Base-by-base conservation (phyloP, 164 flowering plant species). In the Aristolochia californica region DNA sequence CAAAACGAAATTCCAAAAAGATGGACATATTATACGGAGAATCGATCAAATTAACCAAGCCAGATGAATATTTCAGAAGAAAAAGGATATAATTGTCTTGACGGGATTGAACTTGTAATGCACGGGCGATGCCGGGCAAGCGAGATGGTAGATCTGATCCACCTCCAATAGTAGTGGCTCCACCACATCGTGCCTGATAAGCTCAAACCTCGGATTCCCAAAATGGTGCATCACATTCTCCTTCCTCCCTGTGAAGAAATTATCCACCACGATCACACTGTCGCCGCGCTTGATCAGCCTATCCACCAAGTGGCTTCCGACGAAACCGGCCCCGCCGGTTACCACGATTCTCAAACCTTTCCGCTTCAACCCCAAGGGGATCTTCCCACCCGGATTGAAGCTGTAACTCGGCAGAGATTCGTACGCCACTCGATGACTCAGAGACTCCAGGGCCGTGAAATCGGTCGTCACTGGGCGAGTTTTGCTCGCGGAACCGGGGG, bases 31-130 rank as follows among this genome's bases (percentile, higher is more conserved):
- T n/a, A n/a, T 7, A 28, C 7, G 7, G 30, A 28, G 4, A 28
- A 28, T 28, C 30, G 30, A 28, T 3, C 11, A 34, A 34, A 34
- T 8, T 1, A 34, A 34, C 40, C 10, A 34, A 34, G 10, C 1
- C 40, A 34, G 40, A 34, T 8, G 40, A 34, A 34, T 34, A 0
- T 34, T 34, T 34, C 10, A 2, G 22, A 16, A 20, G 25, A 28
- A 52, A 56, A 80, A 83, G 87, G 91, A 87, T 87, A 84, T 87
- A 62, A 89, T 89, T 2, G 97, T 89, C 75, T 89, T 89, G 77
- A 89, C 95, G 10, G 97, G 97, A 62, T 89, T 89, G 84, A 83
- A 83, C 69, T 89, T 89, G 78, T 89, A 89, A 64, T 89, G 97
- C 9, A 89, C 95, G 0, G 95, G 95, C 0, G 93, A 87, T 0